phyloP scores from a whole-genome alignment of 352 stramenopile genomes.

The Globisporangium radiosum region DNA sequence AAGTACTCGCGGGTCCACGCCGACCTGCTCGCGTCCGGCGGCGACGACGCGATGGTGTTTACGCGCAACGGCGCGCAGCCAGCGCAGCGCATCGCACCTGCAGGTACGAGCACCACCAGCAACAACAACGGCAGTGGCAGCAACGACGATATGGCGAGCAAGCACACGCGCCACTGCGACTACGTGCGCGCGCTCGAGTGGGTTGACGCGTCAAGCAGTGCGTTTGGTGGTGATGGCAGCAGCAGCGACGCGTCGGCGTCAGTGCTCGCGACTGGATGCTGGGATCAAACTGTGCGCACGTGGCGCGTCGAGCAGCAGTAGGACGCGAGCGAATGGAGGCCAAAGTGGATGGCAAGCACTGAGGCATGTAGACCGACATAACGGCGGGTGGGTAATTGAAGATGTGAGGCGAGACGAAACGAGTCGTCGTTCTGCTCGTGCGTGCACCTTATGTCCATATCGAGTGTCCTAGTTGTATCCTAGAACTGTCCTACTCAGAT shows the following conservation, averaged over 20 bases:
- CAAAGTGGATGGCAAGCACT: too few relatives aligned
- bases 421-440: too few relatives aligned
- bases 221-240: slow-evolving; percentile 11
- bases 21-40: slow-evolving; percentile 52
- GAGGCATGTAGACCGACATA: too few relatives aligned
- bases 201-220: too few relatives aligned
- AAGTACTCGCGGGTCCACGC: slow-evolving; percentile 59
- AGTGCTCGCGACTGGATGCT: slow-evolving; percentile 43
- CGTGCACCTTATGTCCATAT: too few relatives aligned
- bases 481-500: too few relatives aligned
- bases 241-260: slow-evolving; percentile 10
- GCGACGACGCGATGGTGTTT: slow-evolving; percentile 54
- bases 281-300: slow-evolving; percentile 52
- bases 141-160: slow-evolving; percentile 2
- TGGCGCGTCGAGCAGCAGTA: slow-evolving; percentile 27
- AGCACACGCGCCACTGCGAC: slow-evolving; percentile 38
- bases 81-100: slow-evolving; percentile 6
- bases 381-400: too few relatives aligned
- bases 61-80: slow-evolving; percentile 31
- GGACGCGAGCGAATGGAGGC: too few relatives aligned
- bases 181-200: slow-evolving; percentile 73
- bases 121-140: background rate
- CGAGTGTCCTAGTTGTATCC: too few relatives aligned
- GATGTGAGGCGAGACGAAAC: too few relatives aligned
- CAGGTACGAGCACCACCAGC: too few relatives aligned